These are phyloP conservation scores for Apiospora hydei DNA, from an alignment of 2,329 filamentous ascomycete genomes.

Conservation along the genomic window DNA sequence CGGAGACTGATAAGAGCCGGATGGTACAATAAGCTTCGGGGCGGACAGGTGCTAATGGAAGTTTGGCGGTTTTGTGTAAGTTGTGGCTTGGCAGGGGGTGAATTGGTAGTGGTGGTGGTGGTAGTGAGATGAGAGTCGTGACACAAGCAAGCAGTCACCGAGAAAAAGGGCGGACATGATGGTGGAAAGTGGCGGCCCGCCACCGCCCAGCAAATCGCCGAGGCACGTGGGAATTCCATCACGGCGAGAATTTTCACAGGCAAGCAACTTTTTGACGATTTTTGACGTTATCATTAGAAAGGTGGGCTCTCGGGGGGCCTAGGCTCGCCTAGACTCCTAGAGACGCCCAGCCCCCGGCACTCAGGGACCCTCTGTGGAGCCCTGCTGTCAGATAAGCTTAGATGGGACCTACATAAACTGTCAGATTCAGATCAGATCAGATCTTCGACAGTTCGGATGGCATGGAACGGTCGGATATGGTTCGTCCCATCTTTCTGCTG, in stretches of 20 bases:
- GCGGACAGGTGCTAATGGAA: background rate
- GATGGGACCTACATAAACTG: background rate
- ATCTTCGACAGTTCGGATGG: background rate
- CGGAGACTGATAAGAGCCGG: background rate
- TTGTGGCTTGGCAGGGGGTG: slow-evolving; percentile 16
- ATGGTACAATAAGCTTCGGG: background rate
- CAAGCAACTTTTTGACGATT: background rate
- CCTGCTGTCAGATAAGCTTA: slow-evolving; percentile 19
- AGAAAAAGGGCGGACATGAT: background rate
- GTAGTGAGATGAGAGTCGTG: background rate
- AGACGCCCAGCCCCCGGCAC: slow-evolving; percentile 4
- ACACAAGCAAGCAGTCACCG: background rate
- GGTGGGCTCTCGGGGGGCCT: slow-evolving; percentile 4
- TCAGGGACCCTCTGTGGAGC: slow-evolving; percentile 10
- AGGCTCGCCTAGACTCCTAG: slow-evolving; percentile 3
- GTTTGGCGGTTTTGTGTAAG: background rate
- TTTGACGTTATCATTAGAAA: slow-evolving; percentile 15
- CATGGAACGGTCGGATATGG: background rate
- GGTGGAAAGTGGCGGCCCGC: background rate
- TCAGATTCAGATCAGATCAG: background rate
- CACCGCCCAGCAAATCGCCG: background rate
- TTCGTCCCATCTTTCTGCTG: background rate
- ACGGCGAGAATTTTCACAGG: background rate
- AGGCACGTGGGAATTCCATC: background rate
- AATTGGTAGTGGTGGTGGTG: background rate